phyloP scores from a whole-genome alignment of 495 filamentous ascomycete genomes.

The Astrothelium subdiscretum region DNA sequence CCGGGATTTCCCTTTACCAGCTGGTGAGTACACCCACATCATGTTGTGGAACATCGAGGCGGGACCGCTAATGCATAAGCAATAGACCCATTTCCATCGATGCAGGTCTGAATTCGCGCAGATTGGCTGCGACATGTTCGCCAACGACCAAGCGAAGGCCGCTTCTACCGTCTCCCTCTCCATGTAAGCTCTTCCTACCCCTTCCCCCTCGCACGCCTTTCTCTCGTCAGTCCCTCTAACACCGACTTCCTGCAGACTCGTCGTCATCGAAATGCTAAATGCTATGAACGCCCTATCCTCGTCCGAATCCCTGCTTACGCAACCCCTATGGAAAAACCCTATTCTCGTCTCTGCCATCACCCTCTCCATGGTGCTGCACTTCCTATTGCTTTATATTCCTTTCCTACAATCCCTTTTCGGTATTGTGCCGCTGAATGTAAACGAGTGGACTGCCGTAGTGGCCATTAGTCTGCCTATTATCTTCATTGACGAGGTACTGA shows the following conservation, averaged over 20 bases:
- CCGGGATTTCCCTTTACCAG: conserved; percentile 87
- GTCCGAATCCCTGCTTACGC: conserved; percentile 84
- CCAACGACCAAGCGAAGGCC: conserved; percentile 75
- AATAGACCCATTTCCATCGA: conserved; percentile 76
- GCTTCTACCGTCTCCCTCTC: conserved; percentile 92
- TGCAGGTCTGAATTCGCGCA: conserved; percentile 80
- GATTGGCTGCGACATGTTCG: conserved; percentile 91
- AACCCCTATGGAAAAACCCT: conserved; percentile 94
- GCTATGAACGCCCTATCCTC: conserved; percentile 98
- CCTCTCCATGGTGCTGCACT: conserved; percentile 93
- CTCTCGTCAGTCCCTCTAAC: not conserved
- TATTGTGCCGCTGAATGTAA: conserved; percentile 78
- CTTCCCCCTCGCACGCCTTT: not conserved
- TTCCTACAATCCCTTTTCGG: conserved; percentile 82
- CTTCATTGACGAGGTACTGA: conserved; percentile 84
- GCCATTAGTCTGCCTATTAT: conserved; percentile 85
- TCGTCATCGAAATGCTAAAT: conserved; percentile 99
- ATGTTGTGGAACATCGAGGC: not conserved
- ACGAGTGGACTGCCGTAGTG: conserved; percentile 89
- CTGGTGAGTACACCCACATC: conserved; percentile 39
- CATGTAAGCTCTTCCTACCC: conserved; percentile 29
- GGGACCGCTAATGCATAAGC: conserved; percentile 1
- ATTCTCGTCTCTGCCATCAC: conserved; percentile 90
- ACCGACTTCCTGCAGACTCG: conserved; percentile 45
- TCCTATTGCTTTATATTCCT: conserved; percentile 85